These are phyloP conservation scores for Eragrostis nindensis DNA, from an alignment of 176 grass and related monocot genomes.

Conservation along the genomic window DNA sequence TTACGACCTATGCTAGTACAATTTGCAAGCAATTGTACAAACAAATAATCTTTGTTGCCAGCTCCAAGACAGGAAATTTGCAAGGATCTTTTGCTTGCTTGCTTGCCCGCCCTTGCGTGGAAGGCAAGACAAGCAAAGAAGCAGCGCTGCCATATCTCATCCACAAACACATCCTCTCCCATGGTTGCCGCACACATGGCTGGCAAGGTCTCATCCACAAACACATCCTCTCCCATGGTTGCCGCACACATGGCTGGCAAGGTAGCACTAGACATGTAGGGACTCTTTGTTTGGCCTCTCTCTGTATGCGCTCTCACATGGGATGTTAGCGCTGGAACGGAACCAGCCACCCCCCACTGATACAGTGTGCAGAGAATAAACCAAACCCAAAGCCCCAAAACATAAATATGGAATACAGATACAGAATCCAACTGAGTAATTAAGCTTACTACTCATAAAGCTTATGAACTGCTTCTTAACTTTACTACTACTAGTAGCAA, in stretches of 20 bases:
- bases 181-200: background rate
- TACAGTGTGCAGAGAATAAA: background rate
- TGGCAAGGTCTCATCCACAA: background rate
- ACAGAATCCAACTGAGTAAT: constrained; percentile 16
- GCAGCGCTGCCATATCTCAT: background rate
- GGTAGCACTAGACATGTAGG: too few relatives aligned
- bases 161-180: background rate
- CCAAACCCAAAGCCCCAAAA: constrained; percentile 14
- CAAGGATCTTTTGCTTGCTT: background rate
- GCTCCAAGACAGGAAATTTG: background rate
- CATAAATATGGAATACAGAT: background rate
- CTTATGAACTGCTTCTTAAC: background rate
- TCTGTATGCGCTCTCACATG: background rate
- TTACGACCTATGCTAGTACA: background rate
- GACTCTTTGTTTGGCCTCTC: background rate
- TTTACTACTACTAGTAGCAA: too few relatives aligned
- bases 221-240: background rate
- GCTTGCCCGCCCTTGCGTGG: constrained; percentile 26
- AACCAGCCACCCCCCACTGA: background rate
- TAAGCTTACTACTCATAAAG: too few relatives aligned
- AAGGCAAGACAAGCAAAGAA: constrained; percentile 35
- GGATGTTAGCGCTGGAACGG: background rate
- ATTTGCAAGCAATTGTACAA: too few relatives aligned
- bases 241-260: background rate
- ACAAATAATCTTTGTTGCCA: background rate